Percentiles rank a stretch among this genome's conserved stretches.
phyloP scores from a whole-genome alignment of 108 stramenopile genomes.

The Nitzschia putrida region DNA sequence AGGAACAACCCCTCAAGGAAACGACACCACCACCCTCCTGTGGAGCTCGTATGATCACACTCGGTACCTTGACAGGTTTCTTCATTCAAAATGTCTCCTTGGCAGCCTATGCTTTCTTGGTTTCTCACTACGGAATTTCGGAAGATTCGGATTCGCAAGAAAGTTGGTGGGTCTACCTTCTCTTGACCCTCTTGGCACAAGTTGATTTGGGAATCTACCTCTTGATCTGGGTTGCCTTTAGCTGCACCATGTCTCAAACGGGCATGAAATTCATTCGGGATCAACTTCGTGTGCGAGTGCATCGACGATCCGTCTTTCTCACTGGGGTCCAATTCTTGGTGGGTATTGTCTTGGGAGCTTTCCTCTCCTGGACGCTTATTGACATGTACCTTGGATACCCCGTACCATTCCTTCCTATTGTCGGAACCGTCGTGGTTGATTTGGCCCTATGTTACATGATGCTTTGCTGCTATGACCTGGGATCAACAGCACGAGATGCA shows the following conservation, averaged over 20 bases:
- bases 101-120: slow-evolving; percentile 28
- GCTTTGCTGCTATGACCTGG: slow-evolving; percentile 36
- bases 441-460: slow-evolving; percentile 39
- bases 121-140: slow-evolving; percentile 14
- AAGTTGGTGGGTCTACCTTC: slow-evolving; percentile 14
- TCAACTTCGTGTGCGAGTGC: slow-evolving; percentile 14
- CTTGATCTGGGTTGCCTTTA: slow-evolving; percentile 42
- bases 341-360: slow-evolving; percentile 37
- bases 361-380: slow-evolving; percentile 35
- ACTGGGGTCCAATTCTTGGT: slow-evolving; percentile 35
- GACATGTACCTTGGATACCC: slow-evolving; percentile 35
- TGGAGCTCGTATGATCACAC: neutral
- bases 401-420: slow-evolving; percentile 28
- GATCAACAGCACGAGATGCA: neutral
- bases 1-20: neutral
- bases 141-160: neutral
- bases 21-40: neutral
- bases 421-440: slow-evolving; percentile 27
- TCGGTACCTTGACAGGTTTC: slow-evolving; percentile 24
- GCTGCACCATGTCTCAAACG: slow-evolving; percentile 33
- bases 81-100: slow-evolving; percentile 28
- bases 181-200: slow-evolving; percentile 31
- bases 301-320: slow-evolving; percentile 32
- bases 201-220: slow-evolving; percentile 35
- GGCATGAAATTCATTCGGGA: slow-evolving; percentile 31